phyloP scores from a whole-genome alignment of 2,329 filamentous ascomycete species.

The Lachnellula arida region DNA sequence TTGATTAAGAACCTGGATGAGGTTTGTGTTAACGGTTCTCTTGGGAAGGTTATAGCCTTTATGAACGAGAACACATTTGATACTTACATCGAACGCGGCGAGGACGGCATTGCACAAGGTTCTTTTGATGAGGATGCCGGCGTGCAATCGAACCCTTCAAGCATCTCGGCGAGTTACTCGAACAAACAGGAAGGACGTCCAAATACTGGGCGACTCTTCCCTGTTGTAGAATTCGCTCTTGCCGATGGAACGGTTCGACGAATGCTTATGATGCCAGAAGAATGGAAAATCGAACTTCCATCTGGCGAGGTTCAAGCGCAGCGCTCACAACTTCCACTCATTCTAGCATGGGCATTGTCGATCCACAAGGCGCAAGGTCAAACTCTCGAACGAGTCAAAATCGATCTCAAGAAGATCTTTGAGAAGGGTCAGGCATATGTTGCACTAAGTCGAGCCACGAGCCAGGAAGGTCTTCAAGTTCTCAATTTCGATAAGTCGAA shows the following conservation, averaged over 20 bases:
- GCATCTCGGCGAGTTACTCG: slow-evolving; percentile 38
- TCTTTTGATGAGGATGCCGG: not conserved
- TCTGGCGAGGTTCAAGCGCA: slow-evolving; percentile 91
- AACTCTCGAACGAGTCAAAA: slow-evolving; percentile 82
- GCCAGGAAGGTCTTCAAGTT: slow-evolving; percentile 81
- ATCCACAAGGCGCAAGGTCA: slow-evolving; percentile 98
- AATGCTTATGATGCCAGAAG: slow-evolving; percentile 78
- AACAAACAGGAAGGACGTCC: slow-evolving; percentile 36
- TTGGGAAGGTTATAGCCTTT: slow-evolving; percentile 80
- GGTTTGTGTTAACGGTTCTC: slow-evolving; percentile 84
- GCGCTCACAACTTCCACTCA: slow-evolving; percentile 76
- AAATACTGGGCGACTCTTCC: slow-evolving; percentile 58
- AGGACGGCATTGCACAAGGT: slow-evolving; percentile 36
- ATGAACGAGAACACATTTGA: slow-evolving; percentile 65
- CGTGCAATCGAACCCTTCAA: slow-evolving; percentile 37
- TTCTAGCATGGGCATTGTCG: slow-evolving; percentile 92
- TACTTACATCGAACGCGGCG: slow-evolving; percentile 48
- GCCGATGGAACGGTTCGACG: slow-evolving; percentile 71
- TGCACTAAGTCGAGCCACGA: slow-evolving; percentile 86
- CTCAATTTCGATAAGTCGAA: slow-evolving; percentile 82
- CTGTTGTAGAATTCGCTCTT: slow-evolving; percentile 78
- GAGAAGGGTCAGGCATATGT: slow-evolving; percentile 98
- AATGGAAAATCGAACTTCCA: slow-evolving; percentile 96
- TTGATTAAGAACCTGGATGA: slow-evolving; percentile 99
- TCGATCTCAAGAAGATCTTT: slow-evolving; percentile 87